Percentiles rank a stretch among this genome's conserved stretches.
phyloP scores from a whole-genome alignment of 1,284 basidiomycete species.

The Xerocomus nothofagi region DNA sequence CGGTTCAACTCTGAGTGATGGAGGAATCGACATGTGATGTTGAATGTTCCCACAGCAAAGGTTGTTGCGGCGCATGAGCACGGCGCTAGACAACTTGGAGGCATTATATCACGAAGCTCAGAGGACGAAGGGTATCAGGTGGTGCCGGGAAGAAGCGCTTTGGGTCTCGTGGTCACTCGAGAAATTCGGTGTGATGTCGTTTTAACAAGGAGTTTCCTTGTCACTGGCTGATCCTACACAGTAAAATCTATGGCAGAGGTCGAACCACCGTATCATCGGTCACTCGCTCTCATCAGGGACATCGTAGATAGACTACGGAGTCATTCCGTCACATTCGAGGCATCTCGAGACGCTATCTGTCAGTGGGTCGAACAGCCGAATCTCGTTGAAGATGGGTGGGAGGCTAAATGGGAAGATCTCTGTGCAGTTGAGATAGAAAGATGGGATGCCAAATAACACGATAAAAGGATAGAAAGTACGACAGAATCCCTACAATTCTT shows the following conservation, averaged over 20 bases:
- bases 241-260: conserved; percentile 58
- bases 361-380: conserved; percentile 67
- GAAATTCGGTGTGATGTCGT: conserved; percentile 57
- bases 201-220: not conserved
- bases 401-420: conserved; percentile 70
- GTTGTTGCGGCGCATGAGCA: conserved; percentile 63
- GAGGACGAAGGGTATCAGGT: conserved; percentile 65
- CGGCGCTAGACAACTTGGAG: conserved; percentile 63
- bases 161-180: conserved; percentile 81
- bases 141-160: conserved; percentile 65
- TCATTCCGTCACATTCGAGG: conserved; percentile 68
- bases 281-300: conserved; percentile 55
- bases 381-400: conserved; percentile 67
- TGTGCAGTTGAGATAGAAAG: conserved; percentile 70
- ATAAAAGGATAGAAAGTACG: conserved; percentile 8
- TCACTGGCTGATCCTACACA: conserved; percentile 30
- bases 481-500: conserved; percentile 48
- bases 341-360: conserved; percentile 56
- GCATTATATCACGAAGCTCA: conserved; percentile 62
- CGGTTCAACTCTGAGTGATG: conserved; percentile 19
- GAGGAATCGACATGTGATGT: not conserved
- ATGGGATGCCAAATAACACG: conserved; percentile 49
- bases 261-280: conserved; percentile 65
- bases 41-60: conserved; percentile 64
- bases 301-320: conserved; percentile 58